Evolutionary conservation across 768 basidiomycete genomes (phyloP).

Genomic region (Rhodosporidiobolus sp.): DNA sequence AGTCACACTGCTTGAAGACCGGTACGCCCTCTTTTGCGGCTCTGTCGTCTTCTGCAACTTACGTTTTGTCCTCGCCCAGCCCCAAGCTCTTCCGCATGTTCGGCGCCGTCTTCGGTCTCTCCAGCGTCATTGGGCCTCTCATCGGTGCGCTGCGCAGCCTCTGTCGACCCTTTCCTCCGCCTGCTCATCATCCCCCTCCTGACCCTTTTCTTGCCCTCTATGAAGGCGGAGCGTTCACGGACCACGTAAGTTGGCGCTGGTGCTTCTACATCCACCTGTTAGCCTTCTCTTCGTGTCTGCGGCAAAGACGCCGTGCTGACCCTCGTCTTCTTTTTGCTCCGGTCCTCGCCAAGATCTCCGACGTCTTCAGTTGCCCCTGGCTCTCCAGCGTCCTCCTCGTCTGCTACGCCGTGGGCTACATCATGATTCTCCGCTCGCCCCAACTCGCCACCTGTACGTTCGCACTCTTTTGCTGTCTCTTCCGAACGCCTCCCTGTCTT

Average conservation of each 20-base stretch:
- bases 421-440: constrained; percentile 43
- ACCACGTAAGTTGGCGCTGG: constrained; percentile 51
- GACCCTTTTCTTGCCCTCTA: too few relatives aligned
- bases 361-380: constrained; percentile 44
- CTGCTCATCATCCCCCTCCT: not conserved
- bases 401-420: constrained; percentile 46
- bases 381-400: constrained; percentile 40
- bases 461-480: too few relatives aligned
- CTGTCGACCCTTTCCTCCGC: too few relatives aligned
- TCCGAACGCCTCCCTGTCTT: too few relatives aligned
- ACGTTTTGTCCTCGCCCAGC: too few relatives aligned
- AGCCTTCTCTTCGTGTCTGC: too few relatives aligned
- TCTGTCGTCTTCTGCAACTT: too few relatives aligned
- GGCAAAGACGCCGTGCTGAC: too few relatives aligned
- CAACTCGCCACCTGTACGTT: constrained; percentile 37
- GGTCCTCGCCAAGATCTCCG: constrained; percentile 39
- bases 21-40: not conserved
- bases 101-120: constrained; percentile 51
- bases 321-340: not conserved
- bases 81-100: constrained; percentile 51
- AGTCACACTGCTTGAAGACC: constrained; percentile 41
- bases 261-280: constrained; percentile 17
- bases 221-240: constrained; percentile 45
- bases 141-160: not conserved
- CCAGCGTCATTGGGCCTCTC: constrained; percentile 34